Percentiles rank a stretch among this genome's conserved stretches.
Evolutionary conservation across 345 rosid genomes (phyloP).

Genomic region (Rhizophora mangle): DNA sequence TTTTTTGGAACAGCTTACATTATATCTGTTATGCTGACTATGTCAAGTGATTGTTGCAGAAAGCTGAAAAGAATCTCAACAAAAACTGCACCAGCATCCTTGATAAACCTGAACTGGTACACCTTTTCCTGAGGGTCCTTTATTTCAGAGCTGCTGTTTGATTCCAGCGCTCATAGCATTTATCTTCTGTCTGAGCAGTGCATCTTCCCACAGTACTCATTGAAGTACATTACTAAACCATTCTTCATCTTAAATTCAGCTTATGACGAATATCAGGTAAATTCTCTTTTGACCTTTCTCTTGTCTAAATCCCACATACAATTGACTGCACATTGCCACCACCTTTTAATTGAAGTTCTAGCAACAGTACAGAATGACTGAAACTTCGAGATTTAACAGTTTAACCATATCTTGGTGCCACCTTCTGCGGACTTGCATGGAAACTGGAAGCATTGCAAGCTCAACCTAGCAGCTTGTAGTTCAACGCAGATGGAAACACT

Average conservation of each 20-base stretch:
- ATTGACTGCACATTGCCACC: slow-evolving; percentile 1
- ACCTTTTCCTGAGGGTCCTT: neutral
- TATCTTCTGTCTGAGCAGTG: slow-evolving; percentile 52
- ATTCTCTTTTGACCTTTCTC: neutral
- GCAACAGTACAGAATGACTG: neutral
- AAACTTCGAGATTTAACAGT: slow-evolving; percentile 36
- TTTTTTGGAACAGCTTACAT: too few species aligned
- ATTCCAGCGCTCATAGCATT: slow-evolving; percentile 1
- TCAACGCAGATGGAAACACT: slow-evolving; percentile 49
- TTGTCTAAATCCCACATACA: too few species aligned
- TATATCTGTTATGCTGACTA: slow-evolving; percentile 4
- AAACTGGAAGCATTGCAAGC: slow-evolving; percentile 74
- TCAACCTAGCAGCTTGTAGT: slow-evolving; percentile 51
- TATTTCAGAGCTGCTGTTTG: neutral
- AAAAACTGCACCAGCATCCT: slow-evolving; percentile 49
- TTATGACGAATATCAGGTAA: slow-evolving; percentile 87
- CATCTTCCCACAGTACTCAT: slow-evolving; percentile 73
- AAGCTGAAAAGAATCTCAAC: slow-evolving; percentile 55
- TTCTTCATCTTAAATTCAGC: slow-evolving; percentile 85
- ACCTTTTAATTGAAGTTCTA: neutral
- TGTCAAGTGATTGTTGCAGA: slow-evolving; percentile 43
- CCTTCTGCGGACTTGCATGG: slow-evolving; percentile 66
- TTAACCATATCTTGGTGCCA: slow-evolving; percentile 80
- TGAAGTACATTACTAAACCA: slow-evolving; percentile 65
- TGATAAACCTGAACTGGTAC: slow-evolving; percentile 58